phyloP scores from a whole-genome alignment of 345 rosid genomes.

The Camelina neglecta region DNA sequence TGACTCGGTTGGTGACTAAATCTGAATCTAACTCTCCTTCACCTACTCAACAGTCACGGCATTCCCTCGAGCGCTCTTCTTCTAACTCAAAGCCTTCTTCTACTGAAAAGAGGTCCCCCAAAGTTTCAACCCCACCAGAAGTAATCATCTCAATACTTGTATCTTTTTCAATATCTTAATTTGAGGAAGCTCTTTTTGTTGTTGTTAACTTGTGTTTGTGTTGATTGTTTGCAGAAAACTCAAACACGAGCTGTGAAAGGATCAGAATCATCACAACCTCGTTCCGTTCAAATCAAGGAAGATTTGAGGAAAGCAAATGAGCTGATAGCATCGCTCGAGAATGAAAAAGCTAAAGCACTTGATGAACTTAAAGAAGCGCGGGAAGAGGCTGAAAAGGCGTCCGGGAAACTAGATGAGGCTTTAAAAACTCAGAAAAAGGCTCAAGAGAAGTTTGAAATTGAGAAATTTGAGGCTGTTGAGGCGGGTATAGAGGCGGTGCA shows the following conservation, averaged over 20 bases:
- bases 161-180: background rate
- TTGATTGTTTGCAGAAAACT: slow-evolving; percentile 58
- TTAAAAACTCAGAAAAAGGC: slow-evolving; percentile 80
- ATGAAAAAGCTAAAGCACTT: slow-evolving; percentile 69
- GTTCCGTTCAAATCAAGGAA: slow-evolving; percentile 67
- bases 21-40: slow-evolving; percentile 66
- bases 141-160: slow-evolving; percentile 48
- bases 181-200: background rate
- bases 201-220: slow-evolving; percentile 26
- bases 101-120: slow-evolving; percentile 64
- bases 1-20: slow-evolving; percentile 56
- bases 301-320: slow-evolving; percentile 89
- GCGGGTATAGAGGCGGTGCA: slow-evolving; percentile 82
- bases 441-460: slow-evolving; percentile 75
- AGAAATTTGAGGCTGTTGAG: slow-evolving; percentile 88
- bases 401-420: slow-evolving; percentile 75
- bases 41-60: slow-evolving; percentile 56
- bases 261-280: slow-evolving; percentile 66
- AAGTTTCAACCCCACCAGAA: slow-evolving; percentile 67
- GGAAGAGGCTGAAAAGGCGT: slow-evolving; percentile 64
- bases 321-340: slow-evolving; percentile 63
- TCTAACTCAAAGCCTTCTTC: slow-evolving; percentile 59
- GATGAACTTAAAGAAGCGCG: slow-evolving; percentile 69
- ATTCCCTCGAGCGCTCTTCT: slow-evolving; percentile 67
- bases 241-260: slow-evolving; percentile 57